These are phyloP conservation scores for Ascochyta lentis DNA, from an alignment of 2,329 filamentous ascomycete species.

Conservation along the genomic window DNA sequence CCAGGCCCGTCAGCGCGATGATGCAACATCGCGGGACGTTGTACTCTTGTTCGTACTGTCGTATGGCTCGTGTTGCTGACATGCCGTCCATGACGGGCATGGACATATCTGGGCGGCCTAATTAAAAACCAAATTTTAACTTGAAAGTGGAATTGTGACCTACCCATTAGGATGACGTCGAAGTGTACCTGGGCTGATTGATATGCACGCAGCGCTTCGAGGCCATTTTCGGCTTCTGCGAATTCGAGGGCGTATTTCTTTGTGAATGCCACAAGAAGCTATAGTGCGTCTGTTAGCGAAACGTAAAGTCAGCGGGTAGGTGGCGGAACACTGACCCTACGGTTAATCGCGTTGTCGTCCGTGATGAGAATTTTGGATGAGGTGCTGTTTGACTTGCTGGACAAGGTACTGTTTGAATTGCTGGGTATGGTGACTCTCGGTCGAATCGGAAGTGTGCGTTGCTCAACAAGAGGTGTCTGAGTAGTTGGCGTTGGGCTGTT, in stretches of 20 bases:
- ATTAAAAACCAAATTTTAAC: background rate
- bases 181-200: conserved; percentile 22
- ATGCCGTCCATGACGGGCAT: conserved; percentile 50
- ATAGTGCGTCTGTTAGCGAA: conserved; percentile 7
- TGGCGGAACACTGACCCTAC: conserved; percentile 33
- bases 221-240: conserved; percentile 41
- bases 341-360: conserved; percentile 51
- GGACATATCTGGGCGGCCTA: conserved; percentile 34
- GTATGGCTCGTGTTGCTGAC: conserved; percentile 43
- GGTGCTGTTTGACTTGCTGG: background rate
- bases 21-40: conserved; percentile 25
- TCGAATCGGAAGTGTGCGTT: background rate
- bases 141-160: background rate
- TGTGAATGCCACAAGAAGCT: conserved; percentile 44
- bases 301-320: background rate
- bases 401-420: background rate
- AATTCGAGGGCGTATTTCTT: conserved; percentile 34
- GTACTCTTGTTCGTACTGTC: conserved; percentile 34
- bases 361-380: conserved; percentile 41
- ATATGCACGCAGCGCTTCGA: conserved; percentile 40
- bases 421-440: background rate
- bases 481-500: background rate
- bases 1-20: conserved; percentile 42
- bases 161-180: conserved; percentile 44
- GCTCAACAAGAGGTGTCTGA: background rate